Base-by-base conservation (phyloP, 2,329 filamentous ascomycete species). In the Emericellopsis atlantica region DNA sequence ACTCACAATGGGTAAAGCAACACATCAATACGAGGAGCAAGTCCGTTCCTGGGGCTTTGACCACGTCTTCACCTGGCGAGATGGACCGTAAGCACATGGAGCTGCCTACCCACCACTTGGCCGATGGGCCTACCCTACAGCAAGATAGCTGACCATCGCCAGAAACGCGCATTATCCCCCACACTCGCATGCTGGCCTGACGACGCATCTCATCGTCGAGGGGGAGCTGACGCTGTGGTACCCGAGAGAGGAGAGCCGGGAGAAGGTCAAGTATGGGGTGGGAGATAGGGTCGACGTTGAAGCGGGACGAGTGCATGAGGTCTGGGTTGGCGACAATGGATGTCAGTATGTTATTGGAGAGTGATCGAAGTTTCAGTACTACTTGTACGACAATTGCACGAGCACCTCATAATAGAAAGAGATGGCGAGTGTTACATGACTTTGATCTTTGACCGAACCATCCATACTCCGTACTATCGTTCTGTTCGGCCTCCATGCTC, bases 51-150 rank as follows among this genome's bases (percentile, higher is more conserved):
- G 81, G 81, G 81, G 81, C 2, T 87, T 85, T 54, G 49, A 56
- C 3, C 67, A 77, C 39, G 79, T 84, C 52, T 84, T 84, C 47
- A 84, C 79, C 3, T 86, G 81, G 81, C 77, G 71, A 7, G 82
- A 86, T 57, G 62, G 66, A 18, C 75, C 79, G 80, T 84, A 69
- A 55, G 76, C 70, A 23, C 32, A 22, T 9, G 21, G 22, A 35
- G 21, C 36, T 37, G 11, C 29, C n/a, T n/a, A n/a, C 37, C 15
- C 21, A 31, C 37, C 26, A 10, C 18, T 38, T 21, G 18, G 18
- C 34, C 37, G 39, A n/a, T 15, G 11, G 8, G n/a, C 32, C n/a
- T 21, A 15, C 32, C 32, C 15, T 12, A 22, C 22, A 18, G 14
- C 18, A 26, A 15, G 9, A n/a, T n/a, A 4, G 15, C 35, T 37